phyloP scores from a whole-genome alignment of 331 rosid species.

The Dryas integrifolia region DNA sequence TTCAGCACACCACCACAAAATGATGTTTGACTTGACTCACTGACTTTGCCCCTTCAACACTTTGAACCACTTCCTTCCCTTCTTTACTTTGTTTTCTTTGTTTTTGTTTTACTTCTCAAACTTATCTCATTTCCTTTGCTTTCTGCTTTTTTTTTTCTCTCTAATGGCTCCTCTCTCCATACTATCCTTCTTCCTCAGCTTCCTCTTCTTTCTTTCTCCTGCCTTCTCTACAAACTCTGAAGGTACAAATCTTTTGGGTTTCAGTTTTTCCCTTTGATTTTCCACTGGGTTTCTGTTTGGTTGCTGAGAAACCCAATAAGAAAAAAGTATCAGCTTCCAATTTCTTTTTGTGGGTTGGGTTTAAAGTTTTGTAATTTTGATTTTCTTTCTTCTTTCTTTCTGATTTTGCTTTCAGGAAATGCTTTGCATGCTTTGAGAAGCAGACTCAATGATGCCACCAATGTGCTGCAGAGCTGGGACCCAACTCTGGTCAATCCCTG shows the following conservation, averaged over 20 bases:
- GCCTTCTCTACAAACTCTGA: conserved; percentile 66
- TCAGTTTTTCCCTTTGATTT: not conserved
- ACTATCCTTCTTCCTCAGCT: conserved; percentile 28
- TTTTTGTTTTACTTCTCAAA: not conserved
- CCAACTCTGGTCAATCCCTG: conserved; percentile 97
- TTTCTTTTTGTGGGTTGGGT: not conserved
- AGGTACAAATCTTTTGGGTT: conserved; percentile 44
- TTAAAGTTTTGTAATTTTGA: not conserved
- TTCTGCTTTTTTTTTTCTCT: conserved; percentile 1
- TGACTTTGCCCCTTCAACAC: not conserved
- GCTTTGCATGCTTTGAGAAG: conserved; percentile 79
- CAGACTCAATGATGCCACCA: conserved; percentile 69
- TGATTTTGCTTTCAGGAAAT: conserved; percentile 51
- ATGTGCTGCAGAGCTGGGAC: conserved; percentile 95
- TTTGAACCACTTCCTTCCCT: conserved; percentile 9
- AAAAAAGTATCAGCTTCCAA: not conserved
- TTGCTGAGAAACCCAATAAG: conserved; percentile 11
- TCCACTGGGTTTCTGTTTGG: conserved; percentile 21
- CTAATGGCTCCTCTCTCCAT: conserved; percentile 47
- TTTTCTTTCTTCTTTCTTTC: not conserved
- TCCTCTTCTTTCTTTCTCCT: conserved; percentile 47
- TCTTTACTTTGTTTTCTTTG: not conserved
- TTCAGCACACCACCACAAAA: not conserved
- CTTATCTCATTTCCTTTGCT: not conserved
- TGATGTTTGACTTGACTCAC: conserved; percentile 11